phyloP scores from a whole-genome alignment of 768 basidiomycete species.

The Lactifluus rugatus region DNA sequence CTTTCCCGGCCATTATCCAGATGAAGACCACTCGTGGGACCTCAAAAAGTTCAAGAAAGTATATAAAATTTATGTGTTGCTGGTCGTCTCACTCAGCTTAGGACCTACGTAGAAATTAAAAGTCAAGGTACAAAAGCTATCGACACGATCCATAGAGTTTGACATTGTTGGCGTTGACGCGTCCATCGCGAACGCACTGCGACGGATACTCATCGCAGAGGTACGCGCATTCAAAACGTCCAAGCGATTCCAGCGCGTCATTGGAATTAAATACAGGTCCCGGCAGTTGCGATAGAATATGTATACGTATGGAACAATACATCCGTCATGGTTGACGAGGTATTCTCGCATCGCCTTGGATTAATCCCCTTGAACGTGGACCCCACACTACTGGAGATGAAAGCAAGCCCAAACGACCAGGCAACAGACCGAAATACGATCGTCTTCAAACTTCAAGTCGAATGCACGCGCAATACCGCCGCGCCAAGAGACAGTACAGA shows the following conservation, averaged over 20 bases:
- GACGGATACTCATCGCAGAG: slow-evolving; percentile 90
- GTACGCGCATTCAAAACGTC: slow-evolving; percentile 32
- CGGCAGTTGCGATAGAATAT: slow-evolving; percentile 81
- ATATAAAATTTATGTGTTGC: slow-evolving; percentile 25
- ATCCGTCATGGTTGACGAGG: slow-evolving; percentile 86
- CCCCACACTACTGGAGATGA: slow-evolving; percentile 59
- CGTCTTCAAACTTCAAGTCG: slow-evolving; percentile 65
- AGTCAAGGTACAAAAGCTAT: slow-evolving; percentile 69
- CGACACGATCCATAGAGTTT: slow-evolving; percentile 81
- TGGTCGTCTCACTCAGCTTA: slow-evolving; percentile 21
- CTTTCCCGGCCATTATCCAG: slow-evolving; percentile 82
- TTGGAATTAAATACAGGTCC: slow-evolving; percentile 46
- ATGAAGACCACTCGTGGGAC: slow-evolving; percentile 81
- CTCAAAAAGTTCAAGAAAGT: slow-evolving; percentile 69
- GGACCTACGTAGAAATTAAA: slow-evolving; percentile 49
- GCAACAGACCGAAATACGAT: slow-evolving; percentile 87
- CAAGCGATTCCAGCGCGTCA: not conserved
- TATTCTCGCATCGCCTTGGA: slow-evolving; percentile 86
- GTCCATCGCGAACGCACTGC: slow-evolving; percentile 89
- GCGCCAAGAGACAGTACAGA: slow-evolving; percentile 35
- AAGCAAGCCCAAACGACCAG: slow-evolving; percentile 38
- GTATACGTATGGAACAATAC: slow-evolving; percentile 95
- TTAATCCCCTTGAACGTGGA: slow-evolving; percentile 84
- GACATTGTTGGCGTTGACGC: slow-evolving; percentile 95
- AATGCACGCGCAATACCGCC: slow-evolving; percentile 56